Conservation (phyloP, 345 rosid species). For the Noccaea caerulescens region DNA sequence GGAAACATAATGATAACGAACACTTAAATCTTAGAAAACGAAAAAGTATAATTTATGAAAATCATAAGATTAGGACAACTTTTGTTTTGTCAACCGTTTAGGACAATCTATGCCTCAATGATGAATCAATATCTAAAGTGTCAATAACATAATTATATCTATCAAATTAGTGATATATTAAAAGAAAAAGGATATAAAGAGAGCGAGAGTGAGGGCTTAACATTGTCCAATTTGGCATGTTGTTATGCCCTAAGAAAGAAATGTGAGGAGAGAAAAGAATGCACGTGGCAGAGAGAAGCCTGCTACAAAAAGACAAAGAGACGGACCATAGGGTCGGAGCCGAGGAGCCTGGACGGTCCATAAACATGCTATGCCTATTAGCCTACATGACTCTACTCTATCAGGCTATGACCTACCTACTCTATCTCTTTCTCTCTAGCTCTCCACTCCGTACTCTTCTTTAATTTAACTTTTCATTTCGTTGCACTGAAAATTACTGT, state of each 20-base stretch:
- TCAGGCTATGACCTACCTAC: constrained; percentile 34
- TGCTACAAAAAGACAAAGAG: constrained; percentile 46
- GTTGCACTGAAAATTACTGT: constrained; percentile 39
- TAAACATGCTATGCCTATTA: constrained; percentile 45
- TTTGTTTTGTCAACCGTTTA: not conserved
- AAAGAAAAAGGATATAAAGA: not conserved
- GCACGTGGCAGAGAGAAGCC: constrained; percentile 46
- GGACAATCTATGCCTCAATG: constrained; percentile 16
- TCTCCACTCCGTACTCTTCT: constrained; percentile 46
- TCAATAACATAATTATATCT: not conserved
- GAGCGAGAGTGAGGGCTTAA: not conserved
- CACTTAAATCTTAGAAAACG: too few species aligned
- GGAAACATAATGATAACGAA: too few species aligned
- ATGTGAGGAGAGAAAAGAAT: constrained; percentile 31
- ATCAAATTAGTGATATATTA: not conserved
- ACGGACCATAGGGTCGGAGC: constrained; percentile 50
- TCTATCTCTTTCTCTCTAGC: constrained; percentile 28
- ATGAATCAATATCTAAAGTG: constrained; percentile 11
- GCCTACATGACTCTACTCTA: constrained; percentile 37
- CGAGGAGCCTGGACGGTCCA: constrained; percentile 50
- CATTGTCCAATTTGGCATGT: constrained; percentile 29
- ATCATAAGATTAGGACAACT: not conserved
- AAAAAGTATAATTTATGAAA: too few species aligned
- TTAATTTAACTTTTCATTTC: constrained; percentile 40
- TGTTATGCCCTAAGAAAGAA: constrained; percentile 42